Evolutionary conservation across 2,329 filamentous ascomycete genomes (phyloP), one percentile per base, ranked within the genome.

Genomic region (Cercospora sojina): DNA sequence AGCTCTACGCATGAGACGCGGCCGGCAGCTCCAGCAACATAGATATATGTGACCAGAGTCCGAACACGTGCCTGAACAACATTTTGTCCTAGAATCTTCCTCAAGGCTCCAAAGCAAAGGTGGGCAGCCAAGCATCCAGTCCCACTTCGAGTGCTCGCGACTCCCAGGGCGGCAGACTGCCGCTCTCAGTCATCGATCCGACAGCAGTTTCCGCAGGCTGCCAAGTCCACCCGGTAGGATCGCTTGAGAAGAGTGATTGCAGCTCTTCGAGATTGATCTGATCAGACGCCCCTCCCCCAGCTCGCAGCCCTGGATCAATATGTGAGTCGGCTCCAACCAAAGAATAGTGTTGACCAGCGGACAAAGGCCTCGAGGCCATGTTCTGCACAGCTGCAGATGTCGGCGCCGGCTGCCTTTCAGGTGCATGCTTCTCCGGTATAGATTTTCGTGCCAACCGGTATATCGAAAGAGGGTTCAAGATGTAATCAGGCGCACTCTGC

Each of bases 181-280:
- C 68, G 12, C 68, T 68, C 49, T 71, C 70, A 55, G 65, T 69
- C 38, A 69, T 59, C 27, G 69, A 70, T 5, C 70, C 71, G 7
- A 73, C 67, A 38, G 70, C 71, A 27, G 71, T 73, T 43, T 73
- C 71, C n/a, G 70, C 70, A 23, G 71, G 71, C 57, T 73, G 71
- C 71, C 71, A 73, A 38, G 71, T 71, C 70, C 71, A 71, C 2
- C 71, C 71, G 3, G 71, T 70, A 12, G 71, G 71, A 61, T 73
- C 71, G 51, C 70, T 73, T 3, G 68, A 69, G 67, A 73, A 73
- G 13, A 73, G 62, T 6, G 66, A 68, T 32, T 71, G 69, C 32
- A 73, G 63, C 51, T 71, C 71, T 32, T 73, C 71, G 38, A 73
- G 70, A 12, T 70, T 70, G 62, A 70, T 67, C 59, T 73, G 71